Base-by-base conservation (phyloP, 208 protist genomes). In the Leishmania braziliensis region DNA sequence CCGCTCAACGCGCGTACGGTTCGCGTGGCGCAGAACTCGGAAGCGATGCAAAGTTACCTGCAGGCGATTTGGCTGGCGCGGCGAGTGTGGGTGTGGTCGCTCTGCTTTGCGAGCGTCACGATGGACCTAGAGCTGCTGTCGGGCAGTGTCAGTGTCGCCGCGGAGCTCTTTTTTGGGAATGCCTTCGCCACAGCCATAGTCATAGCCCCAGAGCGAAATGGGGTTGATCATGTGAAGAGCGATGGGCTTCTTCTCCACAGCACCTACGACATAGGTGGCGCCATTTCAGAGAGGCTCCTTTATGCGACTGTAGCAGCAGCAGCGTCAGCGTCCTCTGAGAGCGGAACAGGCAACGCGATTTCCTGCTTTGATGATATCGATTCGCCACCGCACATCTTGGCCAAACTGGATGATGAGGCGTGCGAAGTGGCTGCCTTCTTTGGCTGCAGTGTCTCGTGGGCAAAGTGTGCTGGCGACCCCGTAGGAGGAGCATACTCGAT, bases 41-140 rank as follows among this genome's bases (percentile, higher is more conserved):
- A 58, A n/a, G 60, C 54, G 58, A 69, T 50, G 62, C 18, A 18
- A n/a, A n/a, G 18, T 26, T 87, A 87, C n/a, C 58, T 87, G 29
- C 26, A 66, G 53, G 75, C 79, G 10, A 3, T 87, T 50, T 81
- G 71, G 43, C 82, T 88, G n/a, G 79, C 83, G 9, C 76, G 83
- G 18, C 82, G 87, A 29, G 93, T 94, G 53, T 96, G 90, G 86
- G 78, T 92, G 54, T 93, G 91, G 89, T 87, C 83, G 0, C 43
- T 96, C 12, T 88, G 86, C 43, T 63, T 97, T 16, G 79, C 89
- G 0, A 79, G 84, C 29, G 33, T 88, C 51, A 23, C 84, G 10
- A 87, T 84, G 62, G 93, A 97, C 80, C 33, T 95, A 56, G 93
- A 97, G 65, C 76, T 93, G 36, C 83, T 97, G 5, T 89, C 86